Conservation (phyloP, 805 yeast species). For the Sugiyamaella qingdaonensis region DNA sequence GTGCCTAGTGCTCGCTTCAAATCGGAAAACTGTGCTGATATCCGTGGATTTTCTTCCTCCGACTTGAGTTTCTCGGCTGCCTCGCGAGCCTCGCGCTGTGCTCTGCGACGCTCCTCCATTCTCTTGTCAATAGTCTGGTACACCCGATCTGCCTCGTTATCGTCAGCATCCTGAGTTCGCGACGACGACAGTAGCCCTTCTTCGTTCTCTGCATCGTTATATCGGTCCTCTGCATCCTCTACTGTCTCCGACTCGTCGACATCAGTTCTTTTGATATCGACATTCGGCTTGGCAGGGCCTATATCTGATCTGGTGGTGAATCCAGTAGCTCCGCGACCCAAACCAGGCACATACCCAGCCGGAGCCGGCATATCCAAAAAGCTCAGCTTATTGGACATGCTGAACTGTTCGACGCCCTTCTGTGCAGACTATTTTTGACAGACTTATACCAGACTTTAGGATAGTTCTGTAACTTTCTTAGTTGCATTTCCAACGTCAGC, state of each 20-base stretch:
- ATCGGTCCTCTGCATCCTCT: conserved; percentile 31
- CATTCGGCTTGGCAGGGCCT: conserved; percentile 44
- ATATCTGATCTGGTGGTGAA: conserved; percentile 81
- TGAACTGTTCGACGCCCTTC: neutral
- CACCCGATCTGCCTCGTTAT: conserved; percentile 72
- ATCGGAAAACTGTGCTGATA: conserved; percentile 60
- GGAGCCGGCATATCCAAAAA: conserved; percentile 87
- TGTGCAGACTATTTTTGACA: too few species aligned
- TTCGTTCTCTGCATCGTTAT: conserved; percentile 32
- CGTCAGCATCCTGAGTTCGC: conserved; percentile 46
- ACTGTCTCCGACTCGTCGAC: conserved; percentile 24
- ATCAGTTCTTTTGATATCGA: conserved; percentile 32
- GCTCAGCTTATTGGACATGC: conserved; percentile 16
- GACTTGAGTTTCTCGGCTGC: conserved; percentile 23
- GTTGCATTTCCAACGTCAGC: too few species aligned
- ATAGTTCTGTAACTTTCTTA: too few species aligned
- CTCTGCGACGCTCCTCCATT: conserved; percentile 30
- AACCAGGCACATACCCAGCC: conserved; percentile 82
- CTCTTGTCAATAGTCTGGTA: conserved; percentile 65
- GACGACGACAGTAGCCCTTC: conserved; percentile 31
- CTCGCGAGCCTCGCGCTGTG: conserved; percentile 28
- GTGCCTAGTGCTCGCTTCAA: conserved; percentile 57
- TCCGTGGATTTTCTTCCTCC: conserved; percentile 29
- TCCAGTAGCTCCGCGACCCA: conserved; percentile 94
- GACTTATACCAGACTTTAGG: too few species aligned